These are phyloP conservation scores for Herpotrichia juniperi DNA, from an alignment of 2,329 filamentous ascomycete species.

Conservation along the genomic window DNA sequence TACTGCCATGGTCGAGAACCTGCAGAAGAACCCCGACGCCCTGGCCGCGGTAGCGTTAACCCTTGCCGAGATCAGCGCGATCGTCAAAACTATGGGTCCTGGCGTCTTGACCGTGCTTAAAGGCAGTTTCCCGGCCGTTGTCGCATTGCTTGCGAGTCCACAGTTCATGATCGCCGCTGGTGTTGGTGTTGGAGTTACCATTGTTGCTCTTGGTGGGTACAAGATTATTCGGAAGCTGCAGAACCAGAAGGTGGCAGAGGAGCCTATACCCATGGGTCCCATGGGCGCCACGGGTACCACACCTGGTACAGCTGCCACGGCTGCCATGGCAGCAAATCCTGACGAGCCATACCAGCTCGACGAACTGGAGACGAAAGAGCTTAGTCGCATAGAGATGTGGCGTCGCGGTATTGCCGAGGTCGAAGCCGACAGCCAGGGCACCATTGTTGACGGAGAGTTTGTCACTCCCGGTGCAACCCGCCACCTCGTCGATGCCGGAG, in stretches of 20 bases:
- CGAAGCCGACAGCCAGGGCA: slow-evolving; percentile 60
- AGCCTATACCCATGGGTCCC: slow-evolving; percentile 21
- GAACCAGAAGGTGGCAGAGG: slow-evolving; percentile 47
- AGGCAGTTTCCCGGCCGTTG: slow-evolving; percentile 80
- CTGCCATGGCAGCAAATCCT: slow-evolving; percentile 18
- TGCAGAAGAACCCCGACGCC: slow-evolving; percentile 84
- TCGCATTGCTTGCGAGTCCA: slow-evolving; percentile 83
- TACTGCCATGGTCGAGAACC: slow-evolving; percentile 77
- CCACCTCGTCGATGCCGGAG: slow-evolving; percentile 52
- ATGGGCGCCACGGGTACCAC: too few species aligned
- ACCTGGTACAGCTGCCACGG: too few species aligned
- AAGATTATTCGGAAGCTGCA: slow-evolving; percentile 93
- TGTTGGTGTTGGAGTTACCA: slow-evolving; percentile 87
- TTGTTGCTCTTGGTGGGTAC: slow-evolving; percentile 94
- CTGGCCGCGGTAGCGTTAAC: slow-evolving; percentile 93
- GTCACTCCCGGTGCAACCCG: slow-evolving; percentile 63
- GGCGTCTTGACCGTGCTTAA: slow-evolving; percentile 78
- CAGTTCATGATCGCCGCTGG: slow-evolving; percentile 94
- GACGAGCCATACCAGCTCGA: slow-evolving; percentile 52
- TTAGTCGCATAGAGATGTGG: slow-evolving; percentile 67
- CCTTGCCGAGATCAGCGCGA: slow-evolving; percentile 84
- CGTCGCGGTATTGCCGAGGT: slow-evolving; percentile 67
- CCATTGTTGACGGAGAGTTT: slow-evolving; percentile 70
- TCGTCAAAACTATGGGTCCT: slow-evolving; percentile 84
- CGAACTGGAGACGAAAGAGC: slow-evolving; percentile 62